Evolutionary conservation across 2,329 filamentous ascomycete species (phyloP).

Genomic region (Cercospora janseana): DNA sequence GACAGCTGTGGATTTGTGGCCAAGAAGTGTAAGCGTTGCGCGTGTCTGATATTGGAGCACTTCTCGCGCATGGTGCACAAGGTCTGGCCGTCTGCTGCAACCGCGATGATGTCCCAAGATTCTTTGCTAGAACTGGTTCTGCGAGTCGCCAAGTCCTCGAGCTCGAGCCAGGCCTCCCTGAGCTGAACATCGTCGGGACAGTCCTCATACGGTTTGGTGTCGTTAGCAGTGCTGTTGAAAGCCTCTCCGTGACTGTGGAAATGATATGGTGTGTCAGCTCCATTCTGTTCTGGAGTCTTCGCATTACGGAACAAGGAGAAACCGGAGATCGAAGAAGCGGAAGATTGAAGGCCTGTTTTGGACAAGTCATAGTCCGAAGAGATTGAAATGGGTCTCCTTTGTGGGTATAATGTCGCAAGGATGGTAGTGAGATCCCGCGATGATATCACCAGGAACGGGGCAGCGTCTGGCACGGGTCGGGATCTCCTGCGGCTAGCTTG

Average conservation of each 20-base stretch:
- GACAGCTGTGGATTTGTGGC: not conserved
- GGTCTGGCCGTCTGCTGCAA: not conserved
- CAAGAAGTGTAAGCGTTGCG: not conserved
- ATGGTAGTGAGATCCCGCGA: constrained; percentile 77
- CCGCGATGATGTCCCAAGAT: constrained; percentile 20
- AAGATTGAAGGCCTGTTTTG: constrained; percentile 46
- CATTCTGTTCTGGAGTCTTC: constrained; percentile 4
- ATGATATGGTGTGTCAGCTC: not conserved
- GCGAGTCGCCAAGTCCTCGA: constrained; percentile 22
- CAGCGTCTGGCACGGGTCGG: not conserved
- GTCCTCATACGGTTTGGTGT: not conserved
- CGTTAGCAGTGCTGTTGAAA: not conserved
- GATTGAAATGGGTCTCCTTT: constrained; percentile 62
- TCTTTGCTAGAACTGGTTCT: constrained; percentile 10
- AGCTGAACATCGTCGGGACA: constrained; percentile 5
- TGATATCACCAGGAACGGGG: constrained; percentile 48
- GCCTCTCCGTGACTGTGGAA: not conserved
- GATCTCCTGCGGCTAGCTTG: not conserved
- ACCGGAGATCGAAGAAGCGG: constrained; percentile 51
- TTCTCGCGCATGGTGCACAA: constrained; percentile 15
- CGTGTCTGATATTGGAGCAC: constrained; percentile 5
- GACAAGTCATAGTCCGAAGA: constrained; percentile 49
- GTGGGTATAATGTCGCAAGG: constrained; percentile 80
- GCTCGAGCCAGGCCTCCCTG: constrained; percentile 21
- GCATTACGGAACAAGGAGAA: constrained; percentile 49